Percentiles rank a stretch among this genome's conserved stretches.
Conservation (phyloP, 805 yeast species). For the Monosporozyma solicola region DNA sequence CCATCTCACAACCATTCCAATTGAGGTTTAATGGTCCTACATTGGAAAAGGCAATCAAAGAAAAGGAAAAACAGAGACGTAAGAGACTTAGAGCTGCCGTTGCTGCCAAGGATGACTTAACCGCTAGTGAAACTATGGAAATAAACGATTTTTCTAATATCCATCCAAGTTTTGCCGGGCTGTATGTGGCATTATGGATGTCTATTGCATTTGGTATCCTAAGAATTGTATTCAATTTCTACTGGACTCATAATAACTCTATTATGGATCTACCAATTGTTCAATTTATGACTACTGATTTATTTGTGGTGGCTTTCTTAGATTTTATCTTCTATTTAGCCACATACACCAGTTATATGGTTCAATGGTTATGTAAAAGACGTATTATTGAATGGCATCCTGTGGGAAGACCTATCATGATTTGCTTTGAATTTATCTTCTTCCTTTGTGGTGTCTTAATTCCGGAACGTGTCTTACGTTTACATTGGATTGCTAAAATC, state of each 20-base stretch:
- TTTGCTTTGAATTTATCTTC: conserved; percentile 46
- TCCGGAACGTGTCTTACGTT: conserved; percentile 41
- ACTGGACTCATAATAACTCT: conserved; percentile 34
- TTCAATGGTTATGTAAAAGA: conserved; percentile 48
- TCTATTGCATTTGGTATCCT: conserved; percentile 47
- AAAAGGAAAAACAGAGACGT: conserved; percentile 8
- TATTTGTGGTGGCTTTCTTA: conserved; percentile 58
- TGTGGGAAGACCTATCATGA: conserved; percentile 56
- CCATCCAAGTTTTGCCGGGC: conserved; percentile 51
- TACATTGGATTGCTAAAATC: conserved; percentile 87
- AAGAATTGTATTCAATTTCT: conserved; percentile 47
- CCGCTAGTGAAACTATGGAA: not conserved
- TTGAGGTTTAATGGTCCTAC: conserved; percentile 25
- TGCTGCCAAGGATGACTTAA: not conserved
- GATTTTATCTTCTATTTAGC: conserved; percentile 69
- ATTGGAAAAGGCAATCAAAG: conserved; percentile 18
- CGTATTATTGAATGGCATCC: conserved; percentile 49
- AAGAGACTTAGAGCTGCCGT: not conserved
- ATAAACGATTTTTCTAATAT: not conserved
- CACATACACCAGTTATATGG: conserved; percentile 48
- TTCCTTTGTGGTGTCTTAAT: conserved; percentile 45
- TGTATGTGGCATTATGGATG: conserved; percentile 75
- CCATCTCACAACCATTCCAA: conserved; percentile 23
- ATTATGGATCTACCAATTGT: conserved; percentile 44
- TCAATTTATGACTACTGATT: conserved; percentile 47